Evolutionary conservation across 2,329 filamentous ascomycete genomes (phyloP), one percentile per base, ranked within the genome.

Genomic region (Penicillium sp.): DNA sequence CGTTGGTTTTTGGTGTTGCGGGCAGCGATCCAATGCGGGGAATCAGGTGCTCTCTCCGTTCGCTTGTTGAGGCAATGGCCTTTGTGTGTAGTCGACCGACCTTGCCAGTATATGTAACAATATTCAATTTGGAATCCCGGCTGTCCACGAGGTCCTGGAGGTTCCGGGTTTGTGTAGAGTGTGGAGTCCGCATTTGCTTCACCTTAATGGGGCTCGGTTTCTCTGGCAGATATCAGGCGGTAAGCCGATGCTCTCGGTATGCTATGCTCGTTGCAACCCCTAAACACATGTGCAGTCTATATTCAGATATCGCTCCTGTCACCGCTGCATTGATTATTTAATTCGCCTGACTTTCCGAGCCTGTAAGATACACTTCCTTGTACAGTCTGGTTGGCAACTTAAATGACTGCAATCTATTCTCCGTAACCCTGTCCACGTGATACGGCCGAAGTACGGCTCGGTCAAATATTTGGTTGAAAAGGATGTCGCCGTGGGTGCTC

Each of bases 381-480:
- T n/a, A 32, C 9, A 13, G 15, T 42, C 19, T 42, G 17, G 13
- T 42, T 42, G 26, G 40, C 28, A n/a, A 31, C 17, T 17, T 19
- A 15, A 40, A 40, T 26, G 34, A 28, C 38, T 29, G 19, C 19
- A 33, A 32, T 44, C 17, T 44, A 45, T 32, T 49, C 41, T 43
- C 46, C 46, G 24, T 32, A 41, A 19, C 15, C 5, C 6, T 8
- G 17, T 43, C 2, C 48, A 47, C 37, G 48, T 50, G 48, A 50
- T 42, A 12, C n/a, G 9, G 31, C 17, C 31, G 5, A 47, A 41
- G 31, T 42, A 37, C 38, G 31, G 32, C 15, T 24, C 6, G 15
- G 35, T 42, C 32, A 32, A 50, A 42, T 21, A 29, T 4, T 47
- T 19, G 19, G 24, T 39, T 37, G 19, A 28, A 29, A 26, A 21